These are phyloP conservation scores for Cantharellus anzutake DNA, from an alignment of 768 basidiomycete species.

Conservation along the genomic window DNA sequence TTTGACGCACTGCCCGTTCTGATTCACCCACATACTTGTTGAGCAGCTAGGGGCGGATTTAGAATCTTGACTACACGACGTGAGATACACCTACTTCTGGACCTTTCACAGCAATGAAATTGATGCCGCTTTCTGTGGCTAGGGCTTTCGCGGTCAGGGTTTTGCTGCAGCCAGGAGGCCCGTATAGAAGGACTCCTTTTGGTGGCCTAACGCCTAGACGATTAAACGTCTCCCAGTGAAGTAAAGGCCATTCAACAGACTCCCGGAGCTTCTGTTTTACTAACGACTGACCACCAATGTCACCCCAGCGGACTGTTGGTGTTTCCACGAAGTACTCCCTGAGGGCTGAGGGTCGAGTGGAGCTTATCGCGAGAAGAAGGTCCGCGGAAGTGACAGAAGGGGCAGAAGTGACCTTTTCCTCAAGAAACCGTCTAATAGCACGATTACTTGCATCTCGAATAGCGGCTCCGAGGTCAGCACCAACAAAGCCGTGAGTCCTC, in stretches of 20 bases:
- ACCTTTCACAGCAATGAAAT: conserved; percentile 93
- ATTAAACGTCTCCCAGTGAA: conserved; percentile 70
- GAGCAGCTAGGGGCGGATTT: conserved; percentile 40
- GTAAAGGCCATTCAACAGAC: conserved; percentile 87
- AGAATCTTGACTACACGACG: not conserved
- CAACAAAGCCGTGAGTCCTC: conserved; percentile 88
- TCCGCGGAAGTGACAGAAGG: conserved; percentile 30
- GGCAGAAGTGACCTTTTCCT: conserved; percentile 15
- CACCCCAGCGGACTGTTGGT: conserved; percentile 61
- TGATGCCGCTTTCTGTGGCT: conserved; percentile 84
- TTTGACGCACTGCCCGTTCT: conserved; percentile 83
- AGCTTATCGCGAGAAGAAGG: conserved; percentile 48
- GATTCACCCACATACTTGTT: conserved; percentile 98
- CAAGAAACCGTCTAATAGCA: conserved; percentile 65
- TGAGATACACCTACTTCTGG: conserved; percentile 50
- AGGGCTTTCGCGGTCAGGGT: conserved; percentile 83
- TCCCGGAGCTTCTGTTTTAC: conserved; percentile 79
- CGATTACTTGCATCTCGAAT: conserved; percentile 83
- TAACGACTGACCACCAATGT: conserved; percentile 71
- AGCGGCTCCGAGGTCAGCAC: conserved; percentile 83
- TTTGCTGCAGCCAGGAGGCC: conserved; percentile 95
- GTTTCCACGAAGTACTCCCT: conserved; percentile 82
- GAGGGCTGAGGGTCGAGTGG: conserved; percentile 83
- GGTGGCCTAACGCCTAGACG: conserved; percentile 78
- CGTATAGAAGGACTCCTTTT: conserved; percentile 79